A percentile compares a stretch with the other conserved stretches of the same genome.
Conservation (phyloP, 1,284 basidiomycete species). For the Papiliotrema fonsecae region DNA sequence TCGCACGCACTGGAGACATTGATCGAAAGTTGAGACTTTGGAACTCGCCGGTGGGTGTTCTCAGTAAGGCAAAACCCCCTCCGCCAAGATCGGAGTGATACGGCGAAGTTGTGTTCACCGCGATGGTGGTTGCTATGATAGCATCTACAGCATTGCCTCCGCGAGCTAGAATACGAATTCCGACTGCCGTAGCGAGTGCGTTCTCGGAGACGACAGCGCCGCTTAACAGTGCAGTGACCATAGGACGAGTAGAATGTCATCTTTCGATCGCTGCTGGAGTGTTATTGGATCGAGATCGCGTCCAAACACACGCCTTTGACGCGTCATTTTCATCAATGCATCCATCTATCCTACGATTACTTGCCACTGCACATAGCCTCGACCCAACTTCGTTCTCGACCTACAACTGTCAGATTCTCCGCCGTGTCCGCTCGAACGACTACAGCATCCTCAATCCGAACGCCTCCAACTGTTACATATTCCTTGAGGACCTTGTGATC, state of each 20-base stretch:
- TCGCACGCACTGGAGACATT: slow-evolving; percentile 26
- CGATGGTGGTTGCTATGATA: slow-evolving; percentile 46
- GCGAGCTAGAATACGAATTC: slow-evolving; percentile 16
- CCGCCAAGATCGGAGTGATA: slow-evolving; percentile 51
- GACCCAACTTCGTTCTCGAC: slow-evolving; percentile 70
- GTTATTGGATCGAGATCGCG: too few relatives aligned
- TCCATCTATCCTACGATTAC: not conserved
- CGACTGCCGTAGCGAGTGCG: slow-evolving; percentile 20
- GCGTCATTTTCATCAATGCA: not conserved
- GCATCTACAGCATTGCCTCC: slow-evolving; percentile 37
- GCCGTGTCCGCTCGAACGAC: slow-evolving; percentile 62
- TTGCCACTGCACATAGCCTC: slow-evolving; percentile 58
- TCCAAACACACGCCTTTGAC: too few relatives aligned
- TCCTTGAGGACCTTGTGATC: slow-evolving; percentile 63
- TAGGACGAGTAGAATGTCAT: too few relatives aligned
- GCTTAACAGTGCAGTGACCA: not conserved
- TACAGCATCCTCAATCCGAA: slow-evolving; percentile 84
- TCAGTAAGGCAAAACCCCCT: slow-evolving; percentile 33
- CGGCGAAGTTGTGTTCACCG: slow-evolving; percentile 52
- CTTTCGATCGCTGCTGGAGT: too few relatives aligned
- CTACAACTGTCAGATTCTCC: slow-evolving; percentile 74
- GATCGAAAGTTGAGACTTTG: slow-evolving; percentile 30
- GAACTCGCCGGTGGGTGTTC: slow-evolving; percentile 10
- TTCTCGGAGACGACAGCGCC: slow-evolving; percentile 1
- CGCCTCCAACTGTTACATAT: slow-evolving; percentile 76